These are phyloP conservation scores for Eucalyptus leucophloia DNA, from an alignment of 345 rosid genomes.

Conservation along the genomic window DNA sequence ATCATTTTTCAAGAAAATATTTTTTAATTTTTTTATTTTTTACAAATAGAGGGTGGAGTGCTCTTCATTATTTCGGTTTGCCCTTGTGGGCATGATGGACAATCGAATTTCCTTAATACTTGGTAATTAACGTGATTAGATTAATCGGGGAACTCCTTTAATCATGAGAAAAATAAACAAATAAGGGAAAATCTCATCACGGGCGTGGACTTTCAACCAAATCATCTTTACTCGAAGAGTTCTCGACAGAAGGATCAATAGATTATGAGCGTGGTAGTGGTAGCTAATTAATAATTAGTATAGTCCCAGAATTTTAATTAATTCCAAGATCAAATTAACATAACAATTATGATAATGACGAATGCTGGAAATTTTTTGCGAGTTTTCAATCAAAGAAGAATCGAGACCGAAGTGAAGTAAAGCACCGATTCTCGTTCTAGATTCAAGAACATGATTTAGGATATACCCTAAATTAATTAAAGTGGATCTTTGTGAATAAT, in stretches of 20 bases:
- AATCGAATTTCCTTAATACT: background rate
- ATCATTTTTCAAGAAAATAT: background rate
- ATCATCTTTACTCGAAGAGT: background rate
- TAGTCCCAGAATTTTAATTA: background rate
- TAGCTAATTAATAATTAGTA: background rate
- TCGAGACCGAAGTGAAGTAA: background rate
- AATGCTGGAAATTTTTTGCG: background rate
- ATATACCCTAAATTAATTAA: background rate
- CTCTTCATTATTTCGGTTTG: background rate
- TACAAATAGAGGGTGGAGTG: background rate
- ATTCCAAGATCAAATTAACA: background rate
- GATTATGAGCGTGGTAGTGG: background rate
- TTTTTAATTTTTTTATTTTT: fast-evolving
- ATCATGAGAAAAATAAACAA: background rate
- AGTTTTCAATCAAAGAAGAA: background rate
- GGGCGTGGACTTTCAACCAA: background rate
- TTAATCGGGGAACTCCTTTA: background rate
- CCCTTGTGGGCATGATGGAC: background rate
- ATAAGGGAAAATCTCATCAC: background rate
- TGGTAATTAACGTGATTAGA: background rate
- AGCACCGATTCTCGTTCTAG: background rate
- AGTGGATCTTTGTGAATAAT: background rate
- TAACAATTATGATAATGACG: background rate
- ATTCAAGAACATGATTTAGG: background rate
- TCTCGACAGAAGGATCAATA: background rate